A percentile compares a stretch with the other conserved stretches of the same genome.
These are phyloP conservation scores for Thelonectria rubi DNA, from an alignment of 2,329 filamentous ascomycete species.

Conservation along the genomic window DNA sequence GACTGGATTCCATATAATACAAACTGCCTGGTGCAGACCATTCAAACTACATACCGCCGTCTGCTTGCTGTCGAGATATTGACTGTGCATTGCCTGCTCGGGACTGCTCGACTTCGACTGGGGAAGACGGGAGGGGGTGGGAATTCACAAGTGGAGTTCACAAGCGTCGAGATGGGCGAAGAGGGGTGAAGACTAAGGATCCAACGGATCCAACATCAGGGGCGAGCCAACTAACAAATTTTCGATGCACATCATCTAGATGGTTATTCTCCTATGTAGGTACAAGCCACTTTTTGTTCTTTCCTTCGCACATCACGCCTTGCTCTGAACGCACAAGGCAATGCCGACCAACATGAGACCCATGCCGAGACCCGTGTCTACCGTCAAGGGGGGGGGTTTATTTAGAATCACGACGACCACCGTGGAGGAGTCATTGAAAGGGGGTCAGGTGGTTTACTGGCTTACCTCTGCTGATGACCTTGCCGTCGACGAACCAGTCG, in stretches of 20 bases:
- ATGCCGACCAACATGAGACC: slow-evolving; percentile 80
- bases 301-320: slow-evolving; percentile 53
- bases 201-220: slow-evolving; percentile 36
- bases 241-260: slow-evolving; percentile 24
- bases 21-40: slow-evolving; percentile 42
- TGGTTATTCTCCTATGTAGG: slow-evolving; percentile 14
- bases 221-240: slow-evolving; percentile 1
- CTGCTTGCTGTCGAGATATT: background rate
- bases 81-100: background rate
- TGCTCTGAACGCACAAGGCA: slow-evolving; percentile 81
- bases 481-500: slow-evolving; percentile 94
- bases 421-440: background rate
- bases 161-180: slow-evolving; percentile 18
- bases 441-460: slow-evolving; percentile 27
- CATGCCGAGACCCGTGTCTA: slow-evolving; percentile 88
- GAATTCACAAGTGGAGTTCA: slow-evolving; percentile 34
- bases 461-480: slow-evolving; percentile 84
- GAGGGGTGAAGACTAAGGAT: slow-evolving; percentile 9
- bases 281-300: slow-evolving; percentile 19
- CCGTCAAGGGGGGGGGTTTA: background rate
- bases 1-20: slow-evolving; percentile 39
- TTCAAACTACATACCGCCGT: slow-evolving; percentile 11
- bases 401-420: background rate
- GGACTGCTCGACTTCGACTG: background rate
- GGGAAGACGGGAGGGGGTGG: background rate